These are phyloP conservation scores for Actinomortierella ambigua DNA, from an alignment of 371 early-diverging fungal genomes.

Conservation along the genomic window DNA sequence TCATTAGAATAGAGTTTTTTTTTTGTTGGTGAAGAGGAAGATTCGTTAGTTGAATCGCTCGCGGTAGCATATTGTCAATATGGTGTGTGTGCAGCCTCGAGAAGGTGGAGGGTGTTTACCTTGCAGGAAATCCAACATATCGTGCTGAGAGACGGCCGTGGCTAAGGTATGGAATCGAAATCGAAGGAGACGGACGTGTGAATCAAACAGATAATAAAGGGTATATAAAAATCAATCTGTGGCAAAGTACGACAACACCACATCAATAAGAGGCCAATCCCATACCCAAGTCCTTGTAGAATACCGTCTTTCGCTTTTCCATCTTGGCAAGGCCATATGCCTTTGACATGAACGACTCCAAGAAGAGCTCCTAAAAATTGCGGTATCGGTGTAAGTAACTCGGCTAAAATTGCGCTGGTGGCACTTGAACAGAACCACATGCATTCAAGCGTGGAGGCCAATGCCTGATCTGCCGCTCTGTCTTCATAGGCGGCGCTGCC, in stretches of 20 bases:
- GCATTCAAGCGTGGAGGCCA: no score
- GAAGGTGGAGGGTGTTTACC: conserved; percentile 13
- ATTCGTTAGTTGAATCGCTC: neutral
- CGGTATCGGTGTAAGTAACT: neutral
- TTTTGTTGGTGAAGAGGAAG: neutral
- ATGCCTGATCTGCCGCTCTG: no score
- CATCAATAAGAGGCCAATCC: neutral
- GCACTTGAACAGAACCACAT: no score
- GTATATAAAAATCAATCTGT: neutral
- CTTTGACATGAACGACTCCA: conserved; percentile 73
- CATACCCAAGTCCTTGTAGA: conserved; percentile 78
- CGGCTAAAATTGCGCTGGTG: no score
- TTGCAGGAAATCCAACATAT: conserved; percentile 44
- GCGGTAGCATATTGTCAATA: neutral
- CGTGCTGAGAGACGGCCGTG: conserved; percentile 39
- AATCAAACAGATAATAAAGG: neutral
- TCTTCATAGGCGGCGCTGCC: no score
- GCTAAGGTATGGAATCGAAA: conserved; percentile 15
- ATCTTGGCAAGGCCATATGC: conserved; percentile 65
- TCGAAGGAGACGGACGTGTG: no score
- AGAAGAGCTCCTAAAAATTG: conserved; percentile 71
- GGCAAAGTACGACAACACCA: neutral
- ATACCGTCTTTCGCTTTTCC: conserved; percentile 77
- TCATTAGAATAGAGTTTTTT: neutral
- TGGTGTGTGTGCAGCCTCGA: neutral